Evolutionary conservation across 768 basidiomycete species (phyloP).

Genomic region (Boletus tomentosulus): DNA sequence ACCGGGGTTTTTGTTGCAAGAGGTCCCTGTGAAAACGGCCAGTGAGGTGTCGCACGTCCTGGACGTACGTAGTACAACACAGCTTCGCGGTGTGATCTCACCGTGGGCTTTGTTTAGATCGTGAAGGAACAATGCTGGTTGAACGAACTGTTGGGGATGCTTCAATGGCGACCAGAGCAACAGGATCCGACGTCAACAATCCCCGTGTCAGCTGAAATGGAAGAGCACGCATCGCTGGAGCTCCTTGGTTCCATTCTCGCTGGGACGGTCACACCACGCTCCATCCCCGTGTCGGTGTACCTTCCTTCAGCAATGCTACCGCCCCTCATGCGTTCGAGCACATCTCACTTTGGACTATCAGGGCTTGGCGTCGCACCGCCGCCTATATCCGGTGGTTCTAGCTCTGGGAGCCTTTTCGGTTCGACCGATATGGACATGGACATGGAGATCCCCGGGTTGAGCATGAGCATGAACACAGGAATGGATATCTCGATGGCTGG

Average conservation of each 20-base stretch:
- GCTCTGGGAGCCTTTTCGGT: slow-evolving; percentile 27
- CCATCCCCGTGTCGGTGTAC: slow-evolving; percentile 69
- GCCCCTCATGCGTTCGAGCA: slow-evolving; percentile 14
- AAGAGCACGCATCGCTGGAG: slow-evolving; percentile 41
- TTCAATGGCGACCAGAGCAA: slow-evolving; percentile 57
- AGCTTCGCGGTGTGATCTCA: neutral
- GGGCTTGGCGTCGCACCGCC: slow-evolving; percentile 25
- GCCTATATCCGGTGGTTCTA: slow-evolving; percentile 21
- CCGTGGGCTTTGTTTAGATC: slow-evolving; percentile 25
- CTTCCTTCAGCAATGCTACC: slow-evolving; percentile 41
- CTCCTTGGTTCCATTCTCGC: slow-evolving; percentile 62
- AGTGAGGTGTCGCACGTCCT: slow-evolving; percentile 73
- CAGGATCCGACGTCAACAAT: neutral
- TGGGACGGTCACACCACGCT: slow-evolving; percentile 38
- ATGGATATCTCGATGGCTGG: slow-evolving; percentile 31
- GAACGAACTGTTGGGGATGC: slow-evolving; percentile 62
- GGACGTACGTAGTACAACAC: slow-evolving; percentile 45
- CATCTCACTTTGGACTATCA: slow-evolving; percentile 27
- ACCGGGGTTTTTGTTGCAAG: slow-evolving; percentile 69
- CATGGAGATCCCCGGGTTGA: slow-evolving; percentile 34
- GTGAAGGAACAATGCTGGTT: slow-evolving; percentile 84
- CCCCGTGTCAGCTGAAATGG: slow-evolving; percentile 24
- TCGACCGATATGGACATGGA: slow-evolving; percentile 32
- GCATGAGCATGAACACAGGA: slow-evolving; percentile 31
- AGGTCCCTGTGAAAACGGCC: slow-evolving; percentile 65